Percentiles rank a stretch among this genome's conserved stretches.
Evolutionary conservation across 1,139 yeast genomes (phyloP).

Genomic region (Diutina mesorugosa): DNA sequence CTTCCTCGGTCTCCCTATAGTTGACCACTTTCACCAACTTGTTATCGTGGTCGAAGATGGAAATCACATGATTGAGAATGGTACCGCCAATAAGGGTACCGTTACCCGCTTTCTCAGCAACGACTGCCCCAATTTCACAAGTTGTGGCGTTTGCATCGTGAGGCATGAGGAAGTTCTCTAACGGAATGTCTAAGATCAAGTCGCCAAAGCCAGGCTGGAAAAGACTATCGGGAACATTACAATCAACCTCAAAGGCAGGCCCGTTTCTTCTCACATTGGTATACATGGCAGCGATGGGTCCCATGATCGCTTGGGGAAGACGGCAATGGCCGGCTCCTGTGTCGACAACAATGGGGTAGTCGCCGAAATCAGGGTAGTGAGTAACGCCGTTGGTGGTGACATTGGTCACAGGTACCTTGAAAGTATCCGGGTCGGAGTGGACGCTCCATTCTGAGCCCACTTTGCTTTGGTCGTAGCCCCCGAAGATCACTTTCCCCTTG

Average conservation of each 20-base stretch:
- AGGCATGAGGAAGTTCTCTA: conserved; percentile 3
- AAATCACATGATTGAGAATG: neutral
- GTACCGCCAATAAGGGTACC: neutral
- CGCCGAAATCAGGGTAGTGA: neutral
- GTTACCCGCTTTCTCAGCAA: neutral
- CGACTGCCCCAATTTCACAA: neutral
- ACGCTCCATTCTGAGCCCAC: neutral
- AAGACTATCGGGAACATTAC: neutral
- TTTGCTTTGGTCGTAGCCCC: neutral
- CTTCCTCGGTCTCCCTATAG: neutral
- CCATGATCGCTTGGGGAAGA: neutral
- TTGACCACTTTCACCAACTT: neutral
- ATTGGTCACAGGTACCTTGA: neutral
- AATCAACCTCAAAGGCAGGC: neutral
- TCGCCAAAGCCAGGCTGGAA: conserved; percentile 3
- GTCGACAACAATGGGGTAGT: neutral
- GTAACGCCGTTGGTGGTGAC: neutral
- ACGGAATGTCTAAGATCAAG: conserved; percentile 6
- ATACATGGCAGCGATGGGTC: too few relatives aligned
- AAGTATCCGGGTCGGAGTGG: neutral
- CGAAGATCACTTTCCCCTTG: neutral
- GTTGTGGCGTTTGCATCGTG: neutral
- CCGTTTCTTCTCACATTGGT: neutral
- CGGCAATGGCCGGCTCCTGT: neutral
- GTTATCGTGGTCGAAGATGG: neutral